Evolutionary conservation across 1,139 yeast species (phyloP), one percentile per base, ranked within the genome.

Genomic region (Diutina sp.): DNA sequence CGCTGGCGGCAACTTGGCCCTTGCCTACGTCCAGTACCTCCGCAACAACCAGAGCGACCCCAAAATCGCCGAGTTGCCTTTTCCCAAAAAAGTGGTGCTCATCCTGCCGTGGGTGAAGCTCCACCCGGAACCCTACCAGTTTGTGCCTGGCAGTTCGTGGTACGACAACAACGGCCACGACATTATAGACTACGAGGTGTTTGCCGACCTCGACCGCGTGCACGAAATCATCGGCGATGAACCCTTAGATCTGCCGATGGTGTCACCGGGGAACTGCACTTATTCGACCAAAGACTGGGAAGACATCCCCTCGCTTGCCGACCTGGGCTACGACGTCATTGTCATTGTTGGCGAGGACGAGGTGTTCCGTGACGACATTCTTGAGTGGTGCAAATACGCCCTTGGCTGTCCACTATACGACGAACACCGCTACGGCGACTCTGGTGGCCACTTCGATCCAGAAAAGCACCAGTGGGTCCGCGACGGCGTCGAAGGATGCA

Each of bases 341-440:
- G 61, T 76, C 29, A 58, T 76, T 29, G 58, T 62, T 16, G 80
- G 80, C 21, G 80, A 76, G 64, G 78, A 76, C 58, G 80, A 76
- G 62, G 64, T 66, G 29, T 73, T 76, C 60, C 66, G 79, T 58
- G 79, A 76, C 61, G 78, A 74, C 61, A 64, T 75, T 21, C 63
- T 72, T 56, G 67, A 67, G 51, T 76, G 76, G 75, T 64, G 68
- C 12, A 66, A 68, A 53, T 65, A 68, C 56, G 74, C 77, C 1
- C 64, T 73, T 56, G 67, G 63, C 30, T 67, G 67, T 8, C 72
- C 72, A 0, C 64, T 66, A 46, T 59, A 58, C 58, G 60, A 61
- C 3, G 60, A 61, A 41, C 57, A 64, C 46, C 65, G 63, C 55
- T 66, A 65, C 55, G 71, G 72, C 6, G 62, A 66, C 55, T 59